Evolutionary conservation across 2,329 filamentous ascomycete genomes (phyloP).

Genomic region (Calonectria ilicicola): DNA sequence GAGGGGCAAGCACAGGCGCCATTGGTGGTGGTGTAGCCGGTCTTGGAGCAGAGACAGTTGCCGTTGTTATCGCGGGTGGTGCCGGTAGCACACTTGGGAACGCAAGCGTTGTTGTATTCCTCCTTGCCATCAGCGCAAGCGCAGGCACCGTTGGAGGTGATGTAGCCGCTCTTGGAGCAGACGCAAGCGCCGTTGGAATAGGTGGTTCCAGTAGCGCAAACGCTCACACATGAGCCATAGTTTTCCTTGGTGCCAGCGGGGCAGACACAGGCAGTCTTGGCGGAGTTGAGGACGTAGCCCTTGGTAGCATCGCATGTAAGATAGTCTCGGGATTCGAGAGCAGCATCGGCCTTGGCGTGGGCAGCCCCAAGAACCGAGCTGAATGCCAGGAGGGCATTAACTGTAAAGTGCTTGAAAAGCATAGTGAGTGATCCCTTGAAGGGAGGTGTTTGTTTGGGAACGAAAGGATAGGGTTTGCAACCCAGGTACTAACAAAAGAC

Average conservation of each 20-base stretch:
- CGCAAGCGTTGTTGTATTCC: background rate
- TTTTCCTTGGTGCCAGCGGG: background rate
- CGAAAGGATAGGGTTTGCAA: background rate
- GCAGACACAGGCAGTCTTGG: background rate
- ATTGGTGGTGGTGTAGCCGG: background rate
- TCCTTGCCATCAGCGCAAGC: background rate
- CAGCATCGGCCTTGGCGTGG: background rate
- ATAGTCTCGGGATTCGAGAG: background rate
- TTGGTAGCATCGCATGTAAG: background rate
- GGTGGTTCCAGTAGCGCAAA: background rate
- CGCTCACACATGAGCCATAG: background rate
- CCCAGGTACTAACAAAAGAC: background rate
- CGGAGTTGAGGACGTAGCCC: background rate
- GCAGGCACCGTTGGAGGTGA: background rate
- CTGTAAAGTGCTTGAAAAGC: background rate
- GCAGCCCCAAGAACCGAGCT: background rate
- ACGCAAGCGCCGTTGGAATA: background rate
- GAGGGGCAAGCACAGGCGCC: background rate
- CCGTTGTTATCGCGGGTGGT: background rate
- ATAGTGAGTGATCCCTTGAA: background rate
- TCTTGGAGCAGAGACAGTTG: background rate
- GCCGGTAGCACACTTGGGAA: background rate
- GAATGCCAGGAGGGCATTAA: constrained; percentile 8
- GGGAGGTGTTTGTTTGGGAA: background rate
- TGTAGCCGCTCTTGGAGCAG: background rate